A percentile compares a stretch with the other conserved stretches of the same genome.
These are phyloP conservation scores for Botryotinia narcissicola DNA, from an alignment of 2,329 filamentous ascomycete genomes.

Conservation along the genomic window DNA sequence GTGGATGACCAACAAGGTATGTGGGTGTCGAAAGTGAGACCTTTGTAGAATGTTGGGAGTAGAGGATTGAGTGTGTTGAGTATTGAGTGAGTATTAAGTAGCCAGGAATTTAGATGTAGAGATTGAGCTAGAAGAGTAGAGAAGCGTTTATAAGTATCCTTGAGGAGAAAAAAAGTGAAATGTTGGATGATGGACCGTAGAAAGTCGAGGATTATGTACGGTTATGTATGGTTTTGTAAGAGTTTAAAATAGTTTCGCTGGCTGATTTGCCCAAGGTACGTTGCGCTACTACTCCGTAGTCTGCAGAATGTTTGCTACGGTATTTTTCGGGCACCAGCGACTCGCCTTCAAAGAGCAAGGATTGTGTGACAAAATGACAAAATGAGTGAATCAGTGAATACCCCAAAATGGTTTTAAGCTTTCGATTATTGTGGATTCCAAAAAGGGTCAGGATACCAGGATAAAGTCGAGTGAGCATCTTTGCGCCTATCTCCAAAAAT, in stretches of 20 bases:
- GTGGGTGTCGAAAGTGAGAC: not conserved
- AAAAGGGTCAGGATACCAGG: not conserved
- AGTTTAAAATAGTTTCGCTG: not conserved
- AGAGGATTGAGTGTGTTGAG: no score
- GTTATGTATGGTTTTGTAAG: not conserved
- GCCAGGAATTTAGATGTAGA: not conserved
- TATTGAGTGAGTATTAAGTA: not conserved
- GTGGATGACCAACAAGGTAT: slow-evolving; percentile 5
- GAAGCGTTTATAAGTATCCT: not conserved
- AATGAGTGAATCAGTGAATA: not conserved
- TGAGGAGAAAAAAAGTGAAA: not conserved
- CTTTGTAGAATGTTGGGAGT: not conserved
- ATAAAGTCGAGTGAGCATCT: not conserved
- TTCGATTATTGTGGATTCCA: not conserved
- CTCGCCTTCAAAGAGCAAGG: not conserved
- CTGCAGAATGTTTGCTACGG: slow-evolving; percentile 4
- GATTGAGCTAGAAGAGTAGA: not conserved
- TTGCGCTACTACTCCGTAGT: not conserved
- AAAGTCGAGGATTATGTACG: not conserved
- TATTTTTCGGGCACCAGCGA: slow-evolving; percentile 6
- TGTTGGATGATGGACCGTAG: not conserved
- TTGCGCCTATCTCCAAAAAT: not conserved
- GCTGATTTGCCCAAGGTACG: not conserved
- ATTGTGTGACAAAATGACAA: not conserved
- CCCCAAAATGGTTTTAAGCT: not conserved